Conservation (phyloP, 192 early-diverging fungal species). For the Anaeromyces robustus region DNA sequence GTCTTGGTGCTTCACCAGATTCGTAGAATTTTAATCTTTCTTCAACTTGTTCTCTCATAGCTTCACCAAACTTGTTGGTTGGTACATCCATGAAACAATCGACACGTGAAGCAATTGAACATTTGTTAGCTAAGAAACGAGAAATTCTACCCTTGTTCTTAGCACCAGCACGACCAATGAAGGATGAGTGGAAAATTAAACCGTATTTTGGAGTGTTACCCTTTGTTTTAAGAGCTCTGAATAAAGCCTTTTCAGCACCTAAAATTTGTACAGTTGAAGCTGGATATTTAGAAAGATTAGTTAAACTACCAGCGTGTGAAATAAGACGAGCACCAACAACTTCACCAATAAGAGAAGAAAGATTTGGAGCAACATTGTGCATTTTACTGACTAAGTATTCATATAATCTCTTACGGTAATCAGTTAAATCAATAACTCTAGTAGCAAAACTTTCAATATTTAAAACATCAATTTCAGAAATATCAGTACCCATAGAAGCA, state of each 20-base stretch:
- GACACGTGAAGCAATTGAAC: constrained; percentile 87
- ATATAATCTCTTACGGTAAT: constrained; percentile 88
- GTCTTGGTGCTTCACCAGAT: constrained; percentile 63
- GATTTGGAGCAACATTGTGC: constrained; percentile 89
- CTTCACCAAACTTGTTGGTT: constrained; percentile 80
- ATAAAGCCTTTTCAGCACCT: constrained; percentile 96
- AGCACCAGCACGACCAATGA: constrained; percentile 82
- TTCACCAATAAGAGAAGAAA: constrained; percentile 88
- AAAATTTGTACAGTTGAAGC: constrained; percentile 96
- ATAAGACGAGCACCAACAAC: constrained; percentile 93
- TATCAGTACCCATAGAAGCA: constrained; percentile 96
- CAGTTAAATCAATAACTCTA: constrained; percentile 73
- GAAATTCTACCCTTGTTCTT: constrained; percentile 98
- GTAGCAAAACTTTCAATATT: constrained; percentile 90
- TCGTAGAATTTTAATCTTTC: constrained; percentile 92
- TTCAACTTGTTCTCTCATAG: constrained; percentile 87
- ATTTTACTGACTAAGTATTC: constrained; percentile 89
- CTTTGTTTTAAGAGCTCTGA: constrained; percentile 89
- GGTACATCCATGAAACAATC: constrained; percentile 84
- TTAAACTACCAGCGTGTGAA: constrained; percentile 88
- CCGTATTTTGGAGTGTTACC: constrained; percentile 98
- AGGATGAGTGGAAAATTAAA: constrained; percentile 89
- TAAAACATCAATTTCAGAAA: constrained; percentile 84
- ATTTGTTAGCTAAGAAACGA: constrained; percentile 96
- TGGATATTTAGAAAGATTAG: constrained; percentile 92